Evolutionary conservation across 1,284 basidiomycete species (phyloP), one percentile per base, ranked within the genome.

Genomic region (Bondarzewia mesenterica): DNA sequence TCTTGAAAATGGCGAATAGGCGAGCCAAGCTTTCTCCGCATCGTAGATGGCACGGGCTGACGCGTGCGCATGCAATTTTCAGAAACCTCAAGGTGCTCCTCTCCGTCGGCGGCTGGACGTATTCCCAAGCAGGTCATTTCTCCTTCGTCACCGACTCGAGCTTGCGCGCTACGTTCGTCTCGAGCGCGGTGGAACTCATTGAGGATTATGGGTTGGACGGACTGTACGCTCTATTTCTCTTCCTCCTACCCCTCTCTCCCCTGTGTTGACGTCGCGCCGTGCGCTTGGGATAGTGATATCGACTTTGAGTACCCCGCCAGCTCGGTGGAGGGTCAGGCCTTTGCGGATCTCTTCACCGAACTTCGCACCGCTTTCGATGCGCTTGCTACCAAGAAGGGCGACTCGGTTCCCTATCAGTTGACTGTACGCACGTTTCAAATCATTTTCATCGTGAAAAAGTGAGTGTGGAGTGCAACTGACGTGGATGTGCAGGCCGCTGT

Each of bases 181-280:
- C 65, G 35, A 78, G 73, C 42, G 84, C 86, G 0, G 78, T 94
- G 32, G 71, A 77, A 49, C 62, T 93, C 7, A 74, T 95, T 32
- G 84, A 93, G 60, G 83, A 95, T 63, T 88, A 91, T 52, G 93
- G 90, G 0, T 77, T 97, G 36, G 93, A 95, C 56, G 93, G 93
- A 43, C 75, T 86, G 83, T 83, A 57, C 52, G 80, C 62, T 4
- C 8, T 20, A 5, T n/a, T 21, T 39, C 42, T 37, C 14, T 7
- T 26, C 27, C 2, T 66, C 27, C 53, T 56, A 38, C 6, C 36
- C 36, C 36, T 8, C 15, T 15, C 36, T 37, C 36, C 15, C 8
- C 5, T 22, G 14, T n/a, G 10, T 26, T 39, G 26, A n/a, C n/a
- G n/a, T n/a, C n/a, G n/a, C n/a, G n/a, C n/a, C n/a, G n/a, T n/a